These are phyloP conservation scores for Venturia effusa DNA, from an alignment of 2,329 filamentous ascomycete genomes.

Conservation along the genomic window DNA sequence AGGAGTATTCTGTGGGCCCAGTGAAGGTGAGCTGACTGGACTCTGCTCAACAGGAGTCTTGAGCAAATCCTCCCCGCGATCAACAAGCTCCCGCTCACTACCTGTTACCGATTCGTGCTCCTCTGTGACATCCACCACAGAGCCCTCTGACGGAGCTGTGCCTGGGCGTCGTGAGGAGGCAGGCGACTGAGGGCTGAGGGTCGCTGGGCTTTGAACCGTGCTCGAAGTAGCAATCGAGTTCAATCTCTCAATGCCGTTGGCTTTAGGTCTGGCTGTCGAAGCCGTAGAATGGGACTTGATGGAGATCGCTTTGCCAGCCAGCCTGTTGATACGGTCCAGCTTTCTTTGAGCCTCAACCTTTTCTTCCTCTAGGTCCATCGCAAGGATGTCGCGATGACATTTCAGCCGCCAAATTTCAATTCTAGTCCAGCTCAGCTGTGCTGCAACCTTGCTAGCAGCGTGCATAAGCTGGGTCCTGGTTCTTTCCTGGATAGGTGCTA, in stretches of 20 bases:
- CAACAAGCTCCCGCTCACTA: not conserved
- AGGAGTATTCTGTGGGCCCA: not conserved
- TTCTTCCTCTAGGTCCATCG: slow-evolving; percentile 78
- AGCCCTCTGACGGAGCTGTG: slow-evolving; percentile 3
- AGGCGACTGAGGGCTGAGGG: not conserved
- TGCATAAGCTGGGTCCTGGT: slow-evolving; percentile 78
- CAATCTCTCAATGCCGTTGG: slow-evolving; percentile 6
- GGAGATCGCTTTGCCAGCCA: not conserved
- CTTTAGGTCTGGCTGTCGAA: slow-evolving; percentile 7
- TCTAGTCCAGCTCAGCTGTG: slow-evolving; percentile 86
- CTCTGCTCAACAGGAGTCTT: slow-evolving; percentile 11
- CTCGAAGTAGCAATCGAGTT: slow-evolving; percentile 6
- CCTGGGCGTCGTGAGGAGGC: not conserved
- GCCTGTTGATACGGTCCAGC: slow-evolving; percentile 6
- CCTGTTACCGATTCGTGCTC: not conserved
- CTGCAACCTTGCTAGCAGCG: slow-evolving; percentile 72
- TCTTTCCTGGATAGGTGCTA: slow-evolving; percentile 85
- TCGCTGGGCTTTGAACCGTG: not conserved
- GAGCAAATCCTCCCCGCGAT: slow-evolving; percentile 11
- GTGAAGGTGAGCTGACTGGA: slow-evolving; percentile 4
- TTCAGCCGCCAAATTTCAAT: slow-evolving; percentile 87
- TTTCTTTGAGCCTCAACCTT: slow-evolving; percentile 15
- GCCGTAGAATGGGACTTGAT: slow-evolving; percentile 5
- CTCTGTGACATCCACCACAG: not conserved
- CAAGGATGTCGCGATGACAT: slow-evolving; percentile 81